These are phyloP conservation scores for Rhizopogon salebrosus DNA, from an alignment of 768 basidiomycete genomes.

Conservation along the genomic window DNA sequence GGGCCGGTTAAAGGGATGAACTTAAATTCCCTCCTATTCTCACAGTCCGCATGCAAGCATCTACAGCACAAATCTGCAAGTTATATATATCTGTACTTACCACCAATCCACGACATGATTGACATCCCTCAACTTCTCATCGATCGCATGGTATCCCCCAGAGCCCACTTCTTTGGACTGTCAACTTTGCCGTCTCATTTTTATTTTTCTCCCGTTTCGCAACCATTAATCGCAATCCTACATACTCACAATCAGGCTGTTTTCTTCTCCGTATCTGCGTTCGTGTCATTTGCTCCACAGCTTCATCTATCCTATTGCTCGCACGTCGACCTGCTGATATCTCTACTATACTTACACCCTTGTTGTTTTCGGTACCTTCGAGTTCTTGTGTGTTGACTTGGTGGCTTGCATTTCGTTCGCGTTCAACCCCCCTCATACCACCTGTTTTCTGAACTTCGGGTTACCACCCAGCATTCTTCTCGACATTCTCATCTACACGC, in stretches of 20 bases:
- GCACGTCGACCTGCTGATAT: constrained; percentile 26
- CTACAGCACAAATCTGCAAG: constrained; percentile 35
- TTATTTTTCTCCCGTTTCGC: constrained; percentile 22
- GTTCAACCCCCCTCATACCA: constrained; percentile 11
- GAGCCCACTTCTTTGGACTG: constrained; percentile 9
- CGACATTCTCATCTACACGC: constrained; percentile 3
- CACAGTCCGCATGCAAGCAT: constrained; percentile 32
- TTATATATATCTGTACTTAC: constrained; percentile 37
- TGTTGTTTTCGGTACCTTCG: constrained; percentile 5
- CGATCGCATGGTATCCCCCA: constrained; percentile 23
- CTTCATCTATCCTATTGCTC: constrained; percentile 23
- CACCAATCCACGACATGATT: constrained; percentile 28
- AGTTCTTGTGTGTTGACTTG: constrained; percentile 7
- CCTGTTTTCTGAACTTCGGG: constrained; percentile 7
- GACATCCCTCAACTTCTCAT: constrained; percentile 26
- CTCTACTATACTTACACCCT: constrained; percentile 28
- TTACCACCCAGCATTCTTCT: constrained; percentile 4
- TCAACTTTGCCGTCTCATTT: constrained; percentile 15
- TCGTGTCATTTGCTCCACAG: constrained; percentile 14
- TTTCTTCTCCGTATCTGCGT: constrained; percentile 12
- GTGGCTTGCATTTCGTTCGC: constrained; percentile 3
- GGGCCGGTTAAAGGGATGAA: constrained; percentile 34
- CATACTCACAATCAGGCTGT: constrained; percentile 9
- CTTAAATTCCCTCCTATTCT: constrained; percentile 35
- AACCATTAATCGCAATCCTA: constrained; percentile 26